Evolutionary conservation across 2,329 filamentous ascomycete species (phyloP), one percentile per base, ranked within the genome.

Genomic region (Alternaria infectoria): DNA sequence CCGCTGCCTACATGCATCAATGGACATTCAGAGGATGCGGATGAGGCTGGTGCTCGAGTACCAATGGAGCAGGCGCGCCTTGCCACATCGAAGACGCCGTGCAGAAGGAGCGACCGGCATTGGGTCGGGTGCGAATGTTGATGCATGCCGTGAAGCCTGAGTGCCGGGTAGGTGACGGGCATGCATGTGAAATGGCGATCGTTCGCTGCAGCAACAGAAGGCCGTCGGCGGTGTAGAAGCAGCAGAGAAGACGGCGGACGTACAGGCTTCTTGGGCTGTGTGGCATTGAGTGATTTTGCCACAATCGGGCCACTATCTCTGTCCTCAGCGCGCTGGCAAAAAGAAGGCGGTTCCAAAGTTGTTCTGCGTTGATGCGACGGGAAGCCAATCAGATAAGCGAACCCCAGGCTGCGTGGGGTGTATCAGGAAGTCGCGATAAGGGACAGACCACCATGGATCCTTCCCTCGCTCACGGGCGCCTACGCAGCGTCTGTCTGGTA

Each of bases 351-450:
- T 44, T 54, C n/a, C n/a, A 44, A 50, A 55, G 51, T 57, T 65
- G 51, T 66, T 65, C 43, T 63, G 59, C 49, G 52, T 43, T 54
- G 57, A 61, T 56, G 65, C 57, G 57, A 52, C 40, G 36, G 32
- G 47, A 40, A 50, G 43, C 71, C 67, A 74, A 73, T 70, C 59
- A 71, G 46, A 50, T 57, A 50, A 25, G 49, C 46, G 46, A 36
- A 47, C 17, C 43, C 49, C 28, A 58, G 49, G 32, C 46, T 44
- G 65, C 71, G 71, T 74, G 71, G 71, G 70, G 70, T 69, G 61
- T 58, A 62, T 68, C 68, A 62, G 56, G 59, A 63, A 52, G 54
- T 54, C 17, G 68, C 67, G 71, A 74, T 74, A 74, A 74, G 71
- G 59, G 62, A 56, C 51, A 21, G 49, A 25, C 30, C 47, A 54